Conservation (phyloP, 1,284 basidiomycete species). For the Termitomyces sp. region DNA sequence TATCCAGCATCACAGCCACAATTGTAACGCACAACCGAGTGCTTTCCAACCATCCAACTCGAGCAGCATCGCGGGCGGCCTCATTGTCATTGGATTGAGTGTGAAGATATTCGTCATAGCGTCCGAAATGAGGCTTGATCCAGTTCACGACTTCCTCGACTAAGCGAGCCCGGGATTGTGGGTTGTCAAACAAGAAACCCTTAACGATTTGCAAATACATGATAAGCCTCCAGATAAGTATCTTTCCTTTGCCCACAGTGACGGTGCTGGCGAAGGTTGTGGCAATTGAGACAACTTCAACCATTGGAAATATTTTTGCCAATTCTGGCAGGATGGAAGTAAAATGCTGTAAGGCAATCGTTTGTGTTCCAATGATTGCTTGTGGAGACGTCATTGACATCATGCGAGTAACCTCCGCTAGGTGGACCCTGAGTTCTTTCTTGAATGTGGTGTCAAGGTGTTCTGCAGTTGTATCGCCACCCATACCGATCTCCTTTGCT, state of each 20-base stretch:
- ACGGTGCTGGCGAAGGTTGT: constrained; percentile 88
- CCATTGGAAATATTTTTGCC: constrained; percentile 70
- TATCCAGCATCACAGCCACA: constrained; percentile 88
- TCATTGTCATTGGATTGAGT: constrained; percentile 62
- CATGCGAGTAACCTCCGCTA: constrained; percentile 81
- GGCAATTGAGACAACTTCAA: constrained; percentile 82
- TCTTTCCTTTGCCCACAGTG: constrained; percentile 76
- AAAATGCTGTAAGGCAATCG: constrained; percentile 90
- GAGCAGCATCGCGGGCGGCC: constrained; percentile 60
- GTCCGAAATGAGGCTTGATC: constrained; percentile 95
- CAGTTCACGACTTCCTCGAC: constrained; percentile 88
- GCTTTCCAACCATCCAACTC: constrained; percentile 89
- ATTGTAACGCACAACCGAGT: constrained; percentile 82
- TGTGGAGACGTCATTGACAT: constrained; percentile 79
- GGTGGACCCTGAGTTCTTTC: constrained; percentile 70
- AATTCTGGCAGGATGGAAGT: constrained; percentile 89
- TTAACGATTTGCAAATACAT: constrained; percentile 91
- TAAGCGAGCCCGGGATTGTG: constrained; percentile 74
- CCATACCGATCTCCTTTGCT: constrained; percentile 71
- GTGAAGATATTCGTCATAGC: constrained; percentile 77
- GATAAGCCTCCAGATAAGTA: constrained; percentile 90
- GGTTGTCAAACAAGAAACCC: constrained; percentile 82
- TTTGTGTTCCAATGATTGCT: constrained; percentile 93
- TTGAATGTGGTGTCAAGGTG: constrained; percentile 86
- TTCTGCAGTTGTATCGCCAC: constrained; percentile 75